These are phyloP conservation scores for Solanum paucissectum DNA, from an alignment of 257 asterid species.

Conservation along the genomic window DNA sequence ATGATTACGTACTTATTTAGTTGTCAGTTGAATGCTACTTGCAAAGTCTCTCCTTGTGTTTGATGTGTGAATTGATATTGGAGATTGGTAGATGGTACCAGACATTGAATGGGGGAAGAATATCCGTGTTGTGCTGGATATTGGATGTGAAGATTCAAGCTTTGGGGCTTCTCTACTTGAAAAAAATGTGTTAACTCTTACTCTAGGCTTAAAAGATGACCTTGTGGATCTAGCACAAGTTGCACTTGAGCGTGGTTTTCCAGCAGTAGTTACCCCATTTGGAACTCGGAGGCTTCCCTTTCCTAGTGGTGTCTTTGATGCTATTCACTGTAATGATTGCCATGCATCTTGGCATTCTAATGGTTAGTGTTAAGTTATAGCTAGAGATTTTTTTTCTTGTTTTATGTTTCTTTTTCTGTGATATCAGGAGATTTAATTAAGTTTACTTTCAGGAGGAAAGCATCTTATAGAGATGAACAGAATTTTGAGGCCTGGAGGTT, in stretches of 20 bases:
- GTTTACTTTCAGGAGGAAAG: slow-evolving; percentile 62
- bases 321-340: slow-evolving; percentile 82
- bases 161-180: slow-evolving; percentile 64
- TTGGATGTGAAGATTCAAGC: slow-evolving; percentile 87
- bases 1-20: neutral
- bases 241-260: slow-evolving; percentile 90
- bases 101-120: slow-evolving; percentile 98
- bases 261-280: slow-evolving; percentile 72
- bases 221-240: slow-evolving; percentile 78
- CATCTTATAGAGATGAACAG: slow-evolving; percentile 88
- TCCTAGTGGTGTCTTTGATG: slow-evolving; percentile 93
- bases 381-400: neutral
- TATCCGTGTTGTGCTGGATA: slow-evolving; percentile 69
- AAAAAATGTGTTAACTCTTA: slow-evolving; percentile 62
- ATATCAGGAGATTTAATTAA: neutral
- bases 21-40: neutral
- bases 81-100: slow-evolving; percentile 73
- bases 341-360: slow-evolving; percentile 69
- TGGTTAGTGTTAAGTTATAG: slow-evolving; percentile 33
- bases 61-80: slow-evolving; percentile 13
- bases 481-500: slow-evolving; percentile 93
- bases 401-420: slow-evolving; percentile 9
- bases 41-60: neutral
- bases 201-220: slow-evolving; percentile 84
- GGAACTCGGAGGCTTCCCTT: slow-evolving; percentile 69